Conservation (phyloP, 257 asterid genomes). For the Coffea canephora region DNA sequence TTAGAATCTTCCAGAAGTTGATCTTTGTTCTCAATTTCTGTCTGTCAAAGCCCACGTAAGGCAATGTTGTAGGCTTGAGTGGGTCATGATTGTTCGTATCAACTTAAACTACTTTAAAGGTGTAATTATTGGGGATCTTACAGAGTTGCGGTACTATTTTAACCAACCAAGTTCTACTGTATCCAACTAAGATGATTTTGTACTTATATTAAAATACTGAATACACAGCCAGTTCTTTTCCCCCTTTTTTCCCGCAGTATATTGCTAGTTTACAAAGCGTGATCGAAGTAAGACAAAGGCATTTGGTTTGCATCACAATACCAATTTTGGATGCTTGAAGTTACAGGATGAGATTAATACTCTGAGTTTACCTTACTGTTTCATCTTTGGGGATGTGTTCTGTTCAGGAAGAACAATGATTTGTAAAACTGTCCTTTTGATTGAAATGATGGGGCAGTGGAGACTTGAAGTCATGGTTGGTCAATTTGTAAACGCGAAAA, state of each 20-base stretch:
- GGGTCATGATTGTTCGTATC: not conserved
- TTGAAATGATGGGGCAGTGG: not conserved
- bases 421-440: not conserved
- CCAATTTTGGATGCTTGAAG: too few relatives aligned
- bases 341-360: not conserved
- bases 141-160: not conserved
- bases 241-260: not conserved
- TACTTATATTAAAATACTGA: not conserved
- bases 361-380: too few relatives aligned
- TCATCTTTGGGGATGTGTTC: not conserved
- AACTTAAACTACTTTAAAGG: not conserved
- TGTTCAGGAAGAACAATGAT: not conserved
- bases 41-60: not conserved
- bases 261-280: not conserved
- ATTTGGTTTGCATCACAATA: not conserved
- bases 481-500: not conserved
- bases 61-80: not conserved
- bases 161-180: not conserved
- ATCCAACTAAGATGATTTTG: not conserved
- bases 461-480: not conserved
- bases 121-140: not conserved
- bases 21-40: not conserved
- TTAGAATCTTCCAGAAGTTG: not conserved
- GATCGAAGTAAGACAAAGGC: not conserved
- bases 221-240: too few relatives aligned